Conservation (phyloP, 805 yeast species). For the Soucietia sequanensis region DNA sequence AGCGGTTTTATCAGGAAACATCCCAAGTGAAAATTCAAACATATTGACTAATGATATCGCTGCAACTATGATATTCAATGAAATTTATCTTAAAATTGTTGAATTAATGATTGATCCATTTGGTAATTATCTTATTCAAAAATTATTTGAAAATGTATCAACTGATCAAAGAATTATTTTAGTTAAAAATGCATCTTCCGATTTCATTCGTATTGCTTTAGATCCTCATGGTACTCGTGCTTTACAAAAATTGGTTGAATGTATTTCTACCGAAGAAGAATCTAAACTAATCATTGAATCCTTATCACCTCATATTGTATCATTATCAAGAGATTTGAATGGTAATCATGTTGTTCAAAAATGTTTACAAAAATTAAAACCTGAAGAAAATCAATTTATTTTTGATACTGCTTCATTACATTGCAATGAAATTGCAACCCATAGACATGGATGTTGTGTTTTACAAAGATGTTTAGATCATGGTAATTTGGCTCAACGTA, state of each 20-base stretch:
- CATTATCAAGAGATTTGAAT: conserved; percentile 81
- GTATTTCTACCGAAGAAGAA: conserved; percentile 70
- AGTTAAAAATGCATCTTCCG: conserved; percentile 69
- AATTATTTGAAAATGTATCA: conserved; percentile 73
- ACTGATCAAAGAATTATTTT: conserved; percentile 67
- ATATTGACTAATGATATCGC: conserved; percentile 41
- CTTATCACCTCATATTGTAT: conserved; percentile 69
- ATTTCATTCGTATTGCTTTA: conserved; percentile 75
- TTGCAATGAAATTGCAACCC: conserved; percentile 83
- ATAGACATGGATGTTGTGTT: conserved; percentile 97
- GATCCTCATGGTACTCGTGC: conserved; percentile 98
- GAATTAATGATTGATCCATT: conserved; percentile 95
- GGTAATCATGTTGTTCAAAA: conserved; percentile 97
- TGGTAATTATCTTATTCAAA: conserved; percentile 95
- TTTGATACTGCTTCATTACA: conserved; percentile 78
- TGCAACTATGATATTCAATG: conserved; percentile 75
- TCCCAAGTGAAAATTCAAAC: conserved; percentile 8
- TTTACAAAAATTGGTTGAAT: conserved; percentile 86
- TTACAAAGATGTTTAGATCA: conserved; percentile 92
- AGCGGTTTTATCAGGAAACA: conserved; percentile 9
- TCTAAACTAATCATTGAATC: conserved; percentile 59
- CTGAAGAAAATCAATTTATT: conserved; percentile 79
- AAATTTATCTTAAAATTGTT: conserved; percentile 71
- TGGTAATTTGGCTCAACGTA: conserved; percentile 71
- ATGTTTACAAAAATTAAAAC: conserved; percentile 69